Evolutionary conservation across 2,329 filamentous ascomycete genomes (phyloP), one percentile per base, ranked within the genome.

Genomic region (Pseudopithomyces chartarum): DNA sequence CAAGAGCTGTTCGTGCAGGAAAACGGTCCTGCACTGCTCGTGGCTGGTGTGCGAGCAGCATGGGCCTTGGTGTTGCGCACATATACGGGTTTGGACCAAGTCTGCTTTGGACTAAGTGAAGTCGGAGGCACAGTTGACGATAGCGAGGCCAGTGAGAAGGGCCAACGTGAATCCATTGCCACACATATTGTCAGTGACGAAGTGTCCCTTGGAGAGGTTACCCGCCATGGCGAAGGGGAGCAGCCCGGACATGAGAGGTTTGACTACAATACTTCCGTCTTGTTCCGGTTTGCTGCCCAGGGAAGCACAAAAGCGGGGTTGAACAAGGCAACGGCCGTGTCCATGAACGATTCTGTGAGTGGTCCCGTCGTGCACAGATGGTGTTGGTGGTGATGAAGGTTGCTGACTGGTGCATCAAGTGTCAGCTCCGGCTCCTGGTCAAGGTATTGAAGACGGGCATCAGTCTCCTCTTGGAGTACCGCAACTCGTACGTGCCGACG

Each of bases 31-130:
- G 44, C 38, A 20, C 40, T 56, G 4, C 54, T 67, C 4, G 47
- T 56, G 44, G 50, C 58, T 22, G 52, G 55, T 32, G 43, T 67
- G 7, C 52, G 48, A 12, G 46, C 60, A 6, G 66, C 74, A 4
- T 77, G 74, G 74, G 71, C 66, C 0, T 43, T 76, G 48, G 53
- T 69, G 6, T 56, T 77, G 49, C 66, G 66, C 1, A 63, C 52
- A 48, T 76, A 74, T 52, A 76, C 74, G 12, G 69, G 67, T 3
- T 61, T 69, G 26, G 46, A 63, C 38, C 47, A 73, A 7, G 68
- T 76, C 7, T 78, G 73, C 55, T 81, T 81, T 60, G 77, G 76
- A n/a, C 79, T 78, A 57, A 54, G 58, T 13, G 58, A 66, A 45
- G 39, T 60, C 45, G 60, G 65, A 22, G 50, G 46, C n/a, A 8